phyloP scores from a whole-genome alignment of 805 yeast species.

The Torulaspora delbrueckii region DNA sequence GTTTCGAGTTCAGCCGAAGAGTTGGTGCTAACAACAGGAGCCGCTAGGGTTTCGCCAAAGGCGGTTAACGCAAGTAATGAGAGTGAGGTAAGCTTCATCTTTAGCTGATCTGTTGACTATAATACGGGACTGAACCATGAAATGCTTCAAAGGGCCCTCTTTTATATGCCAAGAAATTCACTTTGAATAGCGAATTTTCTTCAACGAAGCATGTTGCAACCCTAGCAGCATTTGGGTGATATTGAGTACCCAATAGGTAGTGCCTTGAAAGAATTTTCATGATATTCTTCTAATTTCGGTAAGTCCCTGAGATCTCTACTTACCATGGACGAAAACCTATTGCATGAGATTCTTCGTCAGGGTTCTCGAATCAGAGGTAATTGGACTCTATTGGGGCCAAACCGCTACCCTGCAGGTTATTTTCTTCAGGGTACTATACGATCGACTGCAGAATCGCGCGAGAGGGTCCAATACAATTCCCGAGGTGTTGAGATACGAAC shows the following conservation, averaged over 20 bases:
- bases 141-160: background rate
- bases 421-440: background rate
- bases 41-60: constrained; percentile 1
- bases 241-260: background rate
- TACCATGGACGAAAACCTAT: background rate
- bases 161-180: background rate
- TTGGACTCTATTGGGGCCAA: background rate
- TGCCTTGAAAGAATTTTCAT: background rate
- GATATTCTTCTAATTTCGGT: background rate
- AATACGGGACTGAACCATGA: background rate
- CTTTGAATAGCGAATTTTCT: background rate
- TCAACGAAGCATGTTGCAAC: background rate
- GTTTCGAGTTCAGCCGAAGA: constrained; percentile 6
- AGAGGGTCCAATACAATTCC: background rate
- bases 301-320: background rate
- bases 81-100: background rate
- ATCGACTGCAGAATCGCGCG: background rate
- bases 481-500: background rate
- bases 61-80: background rate
- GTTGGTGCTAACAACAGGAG: constrained; percentile 8
- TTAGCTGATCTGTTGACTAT: background rate
- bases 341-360: background rate
- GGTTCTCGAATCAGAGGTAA: background rate
- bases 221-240: background rate
- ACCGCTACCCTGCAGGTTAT: background rate